Conservation (phyloP, 2,329 filamentous ascomycete genomes). For the Hymenotorrendiella dingleyae region DNA sequence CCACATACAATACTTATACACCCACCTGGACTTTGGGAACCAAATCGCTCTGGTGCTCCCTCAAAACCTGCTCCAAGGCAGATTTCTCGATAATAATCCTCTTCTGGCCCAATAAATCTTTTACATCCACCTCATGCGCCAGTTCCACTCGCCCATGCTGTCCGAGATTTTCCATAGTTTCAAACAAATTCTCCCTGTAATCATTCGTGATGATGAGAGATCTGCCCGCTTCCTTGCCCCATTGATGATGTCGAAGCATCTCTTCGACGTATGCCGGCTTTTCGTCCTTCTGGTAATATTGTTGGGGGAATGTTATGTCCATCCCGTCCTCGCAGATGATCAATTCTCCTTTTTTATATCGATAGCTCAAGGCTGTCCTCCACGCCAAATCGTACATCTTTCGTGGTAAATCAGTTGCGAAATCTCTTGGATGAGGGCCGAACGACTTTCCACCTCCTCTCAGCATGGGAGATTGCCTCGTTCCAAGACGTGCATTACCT, state of each 20-base stretch:
- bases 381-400: constrained; percentile 96
- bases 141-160: constrained; percentile 64
- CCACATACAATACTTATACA: constrained; percentile 16
- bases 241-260: constrained; percentile 64
- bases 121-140: constrained; percentile 83
- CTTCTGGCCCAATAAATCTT: constrained; percentile 81
- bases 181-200: constrained; percentile 56
- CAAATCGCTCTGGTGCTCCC: constrained; percentile 64
- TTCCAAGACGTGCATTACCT: constrained; percentile 72
- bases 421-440: constrained; percentile 90
- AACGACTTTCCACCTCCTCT: constrained; percentile 82
- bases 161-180: constrained; percentile 57
- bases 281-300: not conserved
- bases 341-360: constrained; percentile 81
- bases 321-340: constrained; percentile 75
- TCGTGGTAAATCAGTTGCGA: constrained; percentile 71
- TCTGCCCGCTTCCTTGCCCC: constrained; percentile 61
- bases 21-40: constrained; percentile 19
- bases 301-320: constrained; percentile 47
- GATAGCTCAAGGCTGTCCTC: constrained; percentile 88
- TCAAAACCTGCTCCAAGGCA: constrained; percentile 71
- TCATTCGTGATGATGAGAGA: constrained; percentile 69
- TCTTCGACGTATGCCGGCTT: constrained; percentile 55
- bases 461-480: constrained; percentile 74
- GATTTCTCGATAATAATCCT: constrained; percentile 80